Evolutionary conservation across 352 stramenopile species (phyloP).

Genomic region (Globisporangium abappressorium): DNA sequence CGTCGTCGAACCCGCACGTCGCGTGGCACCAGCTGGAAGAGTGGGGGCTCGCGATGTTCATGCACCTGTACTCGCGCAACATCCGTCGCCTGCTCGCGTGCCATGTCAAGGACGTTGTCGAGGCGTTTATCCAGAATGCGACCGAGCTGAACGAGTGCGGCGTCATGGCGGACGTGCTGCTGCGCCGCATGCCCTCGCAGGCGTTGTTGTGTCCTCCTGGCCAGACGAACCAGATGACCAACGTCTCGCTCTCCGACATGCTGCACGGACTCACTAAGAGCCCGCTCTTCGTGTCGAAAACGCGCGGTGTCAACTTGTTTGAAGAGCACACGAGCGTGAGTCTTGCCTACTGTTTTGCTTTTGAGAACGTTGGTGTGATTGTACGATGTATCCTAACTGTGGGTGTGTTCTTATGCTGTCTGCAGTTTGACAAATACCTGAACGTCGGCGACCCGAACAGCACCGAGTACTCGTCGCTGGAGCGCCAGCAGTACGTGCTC

Average conservation of each 20-base stretch:
- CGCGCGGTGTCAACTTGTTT: conserved; percentile 73
- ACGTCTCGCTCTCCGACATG: conserved; percentile 82
- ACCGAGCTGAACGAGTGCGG: conserved; percentile 77
- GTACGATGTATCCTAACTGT: not conserved
- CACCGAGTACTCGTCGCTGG: conserved; percentile 68
- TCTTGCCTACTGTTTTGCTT: conserved; percentile 17
- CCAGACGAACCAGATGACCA: conserved; percentile 73
- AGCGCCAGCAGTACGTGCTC: conserved; percentile 82
- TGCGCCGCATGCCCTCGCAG: conserved; percentile 67
- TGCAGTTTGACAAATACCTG: conserved; percentile 84
- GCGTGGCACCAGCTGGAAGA: conserved; percentile 79
- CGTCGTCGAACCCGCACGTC: conserved; percentile 65
- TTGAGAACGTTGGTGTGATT: not conserved
- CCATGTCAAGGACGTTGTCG: conserved; percentile 83
- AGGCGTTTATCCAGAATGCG: conserved; percentile 78
- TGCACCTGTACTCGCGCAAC: conserved; percentile 85
- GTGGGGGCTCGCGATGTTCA: conserved; percentile 78
- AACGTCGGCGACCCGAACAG: conserved; percentile 74
- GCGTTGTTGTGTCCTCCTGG: conserved; percentile 72
- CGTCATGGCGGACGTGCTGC: conserved; percentile 74
- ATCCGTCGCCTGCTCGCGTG: conserved; percentile 76
- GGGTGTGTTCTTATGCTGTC: conserved; percentile 11
- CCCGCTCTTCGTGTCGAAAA: conserved; percentile 74
- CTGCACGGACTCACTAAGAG: conserved; percentile 56
- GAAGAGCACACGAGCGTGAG: conserved; percentile 74